Evolutionary conservation across 2,329 filamentous ascomycete genomes (phyloP).

Genomic region (Botrytis tulipae): DNA sequence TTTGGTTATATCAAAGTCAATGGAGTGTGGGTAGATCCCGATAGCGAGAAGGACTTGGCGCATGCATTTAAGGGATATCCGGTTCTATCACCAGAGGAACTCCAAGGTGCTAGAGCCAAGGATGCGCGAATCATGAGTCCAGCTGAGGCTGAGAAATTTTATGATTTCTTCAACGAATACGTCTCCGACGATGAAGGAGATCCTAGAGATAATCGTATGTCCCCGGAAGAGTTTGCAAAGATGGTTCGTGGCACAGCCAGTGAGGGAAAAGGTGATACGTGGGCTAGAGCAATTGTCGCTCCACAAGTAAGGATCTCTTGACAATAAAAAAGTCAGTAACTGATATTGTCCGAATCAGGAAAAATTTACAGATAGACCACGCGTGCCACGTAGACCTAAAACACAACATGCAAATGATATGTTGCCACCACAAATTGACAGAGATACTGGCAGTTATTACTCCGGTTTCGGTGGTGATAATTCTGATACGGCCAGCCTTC

Average conservation of each 20-base stretch:
- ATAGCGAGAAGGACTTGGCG: slow-evolving; percentile 29
- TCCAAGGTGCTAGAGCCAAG: slow-evolving; percentile 14
- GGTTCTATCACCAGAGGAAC: background rate
- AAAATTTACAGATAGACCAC: slow-evolving; percentile 24
- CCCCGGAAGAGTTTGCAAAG: slow-evolving; percentile 45
- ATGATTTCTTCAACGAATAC: slow-evolving; percentile 29
- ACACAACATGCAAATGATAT: background rate
- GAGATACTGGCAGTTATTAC: slow-evolving; percentile 29
- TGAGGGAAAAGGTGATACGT: slow-evolving; percentile 18
- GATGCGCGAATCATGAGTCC: slow-evolving; percentile 27
- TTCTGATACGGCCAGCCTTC: slow-evolving; percentile 24
- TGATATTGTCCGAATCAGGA: slow-evolving; percentile 21
- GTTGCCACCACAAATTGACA: slow-evolving; percentile 31
- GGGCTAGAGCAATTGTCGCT: slow-evolving; percentile 6
- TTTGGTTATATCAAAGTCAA: slow-evolving; percentile 35
- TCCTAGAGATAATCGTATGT: slow-evolving; percentile 41
- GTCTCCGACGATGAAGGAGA: slow-evolving; percentile 45
- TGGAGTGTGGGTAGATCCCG: slow-evolving; percentile 36
- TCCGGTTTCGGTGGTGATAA: slow-evolving; percentile 27
- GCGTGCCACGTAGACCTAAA: background rate
- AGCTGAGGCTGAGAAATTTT: slow-evolving; percentile 29
- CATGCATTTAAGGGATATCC: slow-evolving; percentile 25
- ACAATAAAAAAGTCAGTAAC: slow-evolving; percentile 25
- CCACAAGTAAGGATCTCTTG: slow-evolving; percentile 8
- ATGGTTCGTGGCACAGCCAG: slow-evolving; percentile 40